Percentiles rank a stretch among this genome's conserved stretches.
phyloP scores from a whole-genome alignment of 495 filamentous ascomycete species.

The Physcia stellaris region DNA sequence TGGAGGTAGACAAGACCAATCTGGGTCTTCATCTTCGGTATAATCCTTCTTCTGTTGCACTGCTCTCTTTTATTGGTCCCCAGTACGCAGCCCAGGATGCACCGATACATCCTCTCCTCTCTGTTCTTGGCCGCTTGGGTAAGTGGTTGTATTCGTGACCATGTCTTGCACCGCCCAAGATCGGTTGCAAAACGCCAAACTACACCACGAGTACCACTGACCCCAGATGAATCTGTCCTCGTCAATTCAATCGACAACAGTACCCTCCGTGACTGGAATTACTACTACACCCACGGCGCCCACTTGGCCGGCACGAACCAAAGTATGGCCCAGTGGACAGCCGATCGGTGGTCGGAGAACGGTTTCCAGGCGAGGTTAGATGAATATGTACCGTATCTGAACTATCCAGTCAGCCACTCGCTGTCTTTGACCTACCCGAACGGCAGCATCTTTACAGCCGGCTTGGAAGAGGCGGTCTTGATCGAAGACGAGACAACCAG shows the following conservation, averaged over 20 bases:
- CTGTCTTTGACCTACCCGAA: slow-evolving; percentile 58
- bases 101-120: neutral
- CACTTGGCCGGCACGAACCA: slow-evolving; percentile 86
- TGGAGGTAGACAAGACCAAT: no score
- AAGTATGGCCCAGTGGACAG: slow-evolving; percentile 77
- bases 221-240: slow-evolving; percentile 1
- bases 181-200: slow-evolving; percentile 1
- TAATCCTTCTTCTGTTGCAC: no score
- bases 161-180: slow-evolving; percentile 2
- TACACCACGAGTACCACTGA: neutral
- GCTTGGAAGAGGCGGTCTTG: slow-evolving; percentile 73
- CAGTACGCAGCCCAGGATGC: no score
- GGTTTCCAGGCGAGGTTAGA: slow-evolving; percentile 61
- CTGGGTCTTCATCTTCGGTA: no score
- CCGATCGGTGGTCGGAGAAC: slow-evolving; percentile 70
- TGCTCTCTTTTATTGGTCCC: no score
- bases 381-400: slow-evolving; percentile 80
- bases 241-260: no score
- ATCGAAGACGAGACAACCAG: slow-evolving; percentile 68
- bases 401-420: slow-evolving; percentile 72
- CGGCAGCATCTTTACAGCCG: slow-evolving; percentile 52
- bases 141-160: neutral
- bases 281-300: slow-evolving; percentile 78
- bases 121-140: neutral
- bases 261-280: slow-evolving; percentile 88